Evolutionary conservation across 805 yeast genomes (phyloP).

Genomic region (Metschnikowia borealis): DNA sequence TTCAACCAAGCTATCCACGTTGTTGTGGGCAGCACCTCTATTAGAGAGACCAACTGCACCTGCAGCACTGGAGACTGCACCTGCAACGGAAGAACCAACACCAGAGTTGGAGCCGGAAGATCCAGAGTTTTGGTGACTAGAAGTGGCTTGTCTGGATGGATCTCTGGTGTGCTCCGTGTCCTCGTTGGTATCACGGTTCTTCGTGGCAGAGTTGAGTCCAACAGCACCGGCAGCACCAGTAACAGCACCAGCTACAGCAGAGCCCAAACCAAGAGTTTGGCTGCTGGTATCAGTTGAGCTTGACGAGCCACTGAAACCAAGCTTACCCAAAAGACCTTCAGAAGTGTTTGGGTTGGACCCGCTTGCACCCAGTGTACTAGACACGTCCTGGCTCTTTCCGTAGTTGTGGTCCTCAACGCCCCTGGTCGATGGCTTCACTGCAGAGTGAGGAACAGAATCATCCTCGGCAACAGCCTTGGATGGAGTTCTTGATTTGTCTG

Average conservation of each 20-base stretch:
- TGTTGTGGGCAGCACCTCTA: slow-evolving; percentile 2
- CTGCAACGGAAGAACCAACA: slow-evolving; percentile 14
- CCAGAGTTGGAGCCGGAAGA: slow-evolving; percentile 1
- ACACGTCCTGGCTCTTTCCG: background rate
- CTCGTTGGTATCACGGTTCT: background rate
- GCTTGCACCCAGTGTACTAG: background rate
- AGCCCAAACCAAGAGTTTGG: slow-evolving; percentile 7
- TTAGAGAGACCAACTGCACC: slow-evolving; percentile 16
- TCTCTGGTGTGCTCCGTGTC: background rate
- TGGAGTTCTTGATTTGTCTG: background rate
- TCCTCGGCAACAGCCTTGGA: background rate
- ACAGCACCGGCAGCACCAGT: slow-evolving; percentile 19
- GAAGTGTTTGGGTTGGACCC: background rate
- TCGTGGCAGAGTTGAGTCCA: slow-evolving; percentile 8
- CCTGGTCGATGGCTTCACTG: background rate
- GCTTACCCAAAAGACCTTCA: slow-evolving; percentile 11
- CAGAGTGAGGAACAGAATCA: slow-evolving; percentile 2
- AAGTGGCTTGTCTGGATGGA: background rate
- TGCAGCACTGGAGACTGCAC: slow-evolving; percentile 20
- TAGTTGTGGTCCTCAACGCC: background rate
- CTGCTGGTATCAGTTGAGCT: background rate
- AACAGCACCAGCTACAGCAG: slow-evolving; percentile 18
- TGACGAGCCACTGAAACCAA: slow-evolving; percentile 6
- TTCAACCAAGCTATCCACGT: slow-evolving; percentile 19
- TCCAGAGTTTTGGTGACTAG: slow-evolving; percentile 1